Base-by-base conservation (phyloP, 495 filamentous ascomycete genomes). In the Lophiotrema nucula region DNA sequence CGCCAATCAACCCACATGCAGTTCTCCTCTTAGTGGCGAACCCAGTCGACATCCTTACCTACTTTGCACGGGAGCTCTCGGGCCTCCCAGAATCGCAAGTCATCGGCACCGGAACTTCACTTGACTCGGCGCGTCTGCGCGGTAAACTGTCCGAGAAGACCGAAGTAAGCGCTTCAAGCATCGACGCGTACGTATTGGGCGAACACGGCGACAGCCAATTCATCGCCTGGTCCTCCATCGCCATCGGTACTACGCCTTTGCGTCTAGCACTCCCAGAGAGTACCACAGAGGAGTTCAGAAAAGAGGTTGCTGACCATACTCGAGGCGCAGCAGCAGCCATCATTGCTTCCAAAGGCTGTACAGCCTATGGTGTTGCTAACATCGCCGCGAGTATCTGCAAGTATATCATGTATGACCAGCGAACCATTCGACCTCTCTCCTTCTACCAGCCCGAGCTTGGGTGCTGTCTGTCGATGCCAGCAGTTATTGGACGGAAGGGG, bases 21-120 rank as follows among this genome's bases (percentile, higher is more conserved):
- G 69, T 79, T 24, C 48, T 79, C 0, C 67, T 79, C 0, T 53
- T 78, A 12, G 75, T 78, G 2, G 67, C 76, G 8, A 78, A 79
- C 66, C 76, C 76, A 0, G 75, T 79, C 42, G 76, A 79, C 62
- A 64, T 78, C 1, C 62, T 78, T n/a, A 78, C 76, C 13, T 66
- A 69, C 21, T 62, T 76, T 16, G 73, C 71, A 0, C 67, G 67
- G 16, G 58, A 70, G 42, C 35, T 75, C 2, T 69, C 68, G 1
- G 70, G 74, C 1, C 66, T 78, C 0, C 73, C 74, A 0, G 52
- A 50, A 5, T 48, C 42, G 2, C 74, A 75, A 49, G 74, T 78
- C 19, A 37, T 78, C 19, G 76, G 76, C 2, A 68, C 70, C 8
- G 76, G 76, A 11, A 77, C 74, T 0, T 69, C 69, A 47, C 66